Evolutionary conservation across 1,284 basidiomycete genomes (phyloP).

Genomic region (Chalciporus sp.): DNA sequence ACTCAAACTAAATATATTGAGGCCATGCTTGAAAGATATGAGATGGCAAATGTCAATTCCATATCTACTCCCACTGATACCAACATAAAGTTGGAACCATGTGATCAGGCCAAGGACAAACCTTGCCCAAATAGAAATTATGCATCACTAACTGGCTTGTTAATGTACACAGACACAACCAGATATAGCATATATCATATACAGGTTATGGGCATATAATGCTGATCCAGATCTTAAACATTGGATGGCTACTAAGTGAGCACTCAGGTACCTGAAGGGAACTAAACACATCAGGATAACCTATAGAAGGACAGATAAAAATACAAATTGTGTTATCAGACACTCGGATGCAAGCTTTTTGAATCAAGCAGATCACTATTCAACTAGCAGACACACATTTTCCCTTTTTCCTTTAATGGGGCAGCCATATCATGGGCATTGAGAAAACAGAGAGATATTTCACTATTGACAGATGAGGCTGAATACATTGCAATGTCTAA

Average conservation of each 20-base stretch:
- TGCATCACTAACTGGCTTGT: background rate
- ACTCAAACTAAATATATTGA: conserved; percentile 2
- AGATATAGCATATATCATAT: background rate
- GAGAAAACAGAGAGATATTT: background rate
- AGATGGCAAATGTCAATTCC: background rate
- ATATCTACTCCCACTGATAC: background rate
- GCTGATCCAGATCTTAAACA: background rate
- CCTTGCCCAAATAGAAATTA: background rate
- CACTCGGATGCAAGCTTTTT: background rate
- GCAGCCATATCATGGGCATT: background rate
- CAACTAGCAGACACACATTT: background rate
- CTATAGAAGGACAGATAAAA: background rate
- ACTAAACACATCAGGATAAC: background rate
- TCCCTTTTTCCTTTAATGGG: background rate
- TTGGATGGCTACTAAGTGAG: background rate
- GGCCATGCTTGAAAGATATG: background rate
- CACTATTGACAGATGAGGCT: background rate
- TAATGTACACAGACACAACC: conserved; percentile 1
- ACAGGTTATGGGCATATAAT: background rate
- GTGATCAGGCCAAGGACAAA: too few species aligned
- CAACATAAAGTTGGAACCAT: background rate
- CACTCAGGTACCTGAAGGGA: conserved; percentile 4
- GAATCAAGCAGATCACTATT: background rate
- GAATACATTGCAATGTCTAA: background rate
- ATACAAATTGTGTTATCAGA: background rate